Conservation (phyloP, 192 early-diverging fungal species). For the Coemansia sp. region DNA sequence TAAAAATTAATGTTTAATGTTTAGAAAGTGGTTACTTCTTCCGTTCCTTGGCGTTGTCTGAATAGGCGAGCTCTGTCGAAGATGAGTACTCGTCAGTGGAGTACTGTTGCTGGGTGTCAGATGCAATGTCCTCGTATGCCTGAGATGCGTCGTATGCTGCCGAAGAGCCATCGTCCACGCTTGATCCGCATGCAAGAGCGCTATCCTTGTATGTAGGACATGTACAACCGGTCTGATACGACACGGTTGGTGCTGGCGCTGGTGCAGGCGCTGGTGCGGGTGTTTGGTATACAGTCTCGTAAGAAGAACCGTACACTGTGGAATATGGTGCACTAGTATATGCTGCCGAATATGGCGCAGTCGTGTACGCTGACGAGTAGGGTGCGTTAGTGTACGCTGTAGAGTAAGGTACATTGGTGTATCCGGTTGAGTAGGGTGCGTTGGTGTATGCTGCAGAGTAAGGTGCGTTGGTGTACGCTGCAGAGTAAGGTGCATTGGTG, state of each 20-base stretch:
- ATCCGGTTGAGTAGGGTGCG: not conserved
- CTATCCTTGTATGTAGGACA: not conserved
- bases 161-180: not conserved
- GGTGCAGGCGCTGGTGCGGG: not conserved
- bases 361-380: not conserved
- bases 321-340: not conserved
- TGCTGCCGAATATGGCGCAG: not conserved
- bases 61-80: slow-evolving; percentile 6
- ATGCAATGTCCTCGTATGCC: slow-evolving; percentile 6
- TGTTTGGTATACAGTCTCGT: not conserved
- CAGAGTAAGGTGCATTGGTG: slow-evolving; percentile 1
- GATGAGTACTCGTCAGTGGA: not conserved
- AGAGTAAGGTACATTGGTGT: not conserved
- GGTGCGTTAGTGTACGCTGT: not conserved
- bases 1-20: not conserved
- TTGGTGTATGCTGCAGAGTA: slow-evolving; percentile 2
- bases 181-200: not conserved
- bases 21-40: slow-evolving; percentile 1
- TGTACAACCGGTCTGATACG: slow-evolving; percentile 9
- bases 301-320: not conserved
- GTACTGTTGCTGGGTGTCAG: not conserved
- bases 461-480: not conserved
- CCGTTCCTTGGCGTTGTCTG: slow-evolving; percentile 2
- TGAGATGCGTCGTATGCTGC: not conserved
- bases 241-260: not conserved